Base-by-base conservation (phyloP, 2,329 filamentous ascomycete genomes). In the Cercospora sojina region DNA sequence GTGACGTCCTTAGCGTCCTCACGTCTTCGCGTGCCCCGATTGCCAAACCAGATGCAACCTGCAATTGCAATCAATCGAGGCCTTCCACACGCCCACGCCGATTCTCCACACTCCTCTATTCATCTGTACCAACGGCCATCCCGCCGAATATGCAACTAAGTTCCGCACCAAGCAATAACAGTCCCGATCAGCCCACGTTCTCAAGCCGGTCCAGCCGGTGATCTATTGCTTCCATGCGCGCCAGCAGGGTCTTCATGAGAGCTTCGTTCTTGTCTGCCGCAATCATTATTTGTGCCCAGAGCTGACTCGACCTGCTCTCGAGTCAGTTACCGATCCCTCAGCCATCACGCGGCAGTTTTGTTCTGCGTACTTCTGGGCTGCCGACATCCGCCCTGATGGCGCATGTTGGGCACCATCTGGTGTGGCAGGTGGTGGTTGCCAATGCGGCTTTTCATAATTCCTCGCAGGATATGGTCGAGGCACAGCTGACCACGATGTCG, bases 161-260 rank as follows among this genome's bases (percentile, higher is more conserved):
- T 27, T 20, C 13, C 20, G 38, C 58, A 9, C 49, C 20, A 27
- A 16, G 58, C 23, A n/a, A 47, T 3, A 1, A 4, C 5, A 27
- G 1, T 31, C 27, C 4, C 25, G 7, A 32, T 51, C 25, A 61
- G 41, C 27, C n/a, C 59, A 49, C 20, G 1, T 62, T 62, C 29
- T 35, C 59, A 6, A 62, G 59, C n/a, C 43, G 59, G 16, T 62
- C 43, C 23, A 64, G 49, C 32, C 64, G 53, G 38, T 43, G 35
- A 23, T 66, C 64, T 32, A 66, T 66, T 20, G 59, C 64, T n/a
- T 66, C 64, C 53, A 66, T 62, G 20, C 64, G 64, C 35, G 64
- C 60, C 47, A 66, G 27, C 8, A 66, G 55, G 13, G 55, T 51
- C 29, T 58, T 62, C 64, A 63, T 66, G 20, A 66, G 43, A 16